Percentiles rank a stretch among this genome's conserved stretches.
Conservation (phyloP, 1,284 basidiomycete species). For the Boletus chippewaensis region DNA sequence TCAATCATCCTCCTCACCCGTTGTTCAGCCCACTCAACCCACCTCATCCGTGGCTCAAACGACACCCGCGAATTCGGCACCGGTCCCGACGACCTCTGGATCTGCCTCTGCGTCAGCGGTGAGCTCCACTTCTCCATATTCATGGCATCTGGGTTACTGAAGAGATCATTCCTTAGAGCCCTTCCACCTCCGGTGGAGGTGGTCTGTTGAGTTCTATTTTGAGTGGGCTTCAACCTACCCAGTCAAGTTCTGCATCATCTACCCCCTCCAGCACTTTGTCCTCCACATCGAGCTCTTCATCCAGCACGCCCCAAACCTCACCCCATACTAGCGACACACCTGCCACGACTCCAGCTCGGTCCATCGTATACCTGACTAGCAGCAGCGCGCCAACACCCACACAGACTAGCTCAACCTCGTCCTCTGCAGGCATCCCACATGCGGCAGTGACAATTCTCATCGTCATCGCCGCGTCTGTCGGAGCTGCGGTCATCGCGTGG, state of each 20-base stretch:
- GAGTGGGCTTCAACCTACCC: slow-evolving; percentile 14
- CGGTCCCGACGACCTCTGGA: slow-evolving; percentile 13
- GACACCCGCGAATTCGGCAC: slow-evolving; percentile 11
- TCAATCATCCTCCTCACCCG: slow-evolving; percentile 10
- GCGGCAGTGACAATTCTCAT: slow-evolving; percentile 67
- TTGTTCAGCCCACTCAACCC: slow-evolving; percentile 12
- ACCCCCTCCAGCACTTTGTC: slow-evolving; percentile 12
- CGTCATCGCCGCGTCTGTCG: slow-evolving; percentile 62
- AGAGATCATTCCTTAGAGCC: slow-evolving; percentile 10
- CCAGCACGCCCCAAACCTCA: slow-evolving; percentile 15
- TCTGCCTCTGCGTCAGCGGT: slow-evolving; percentile 21
- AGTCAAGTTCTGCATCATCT: slow-evolving; percentile 17
- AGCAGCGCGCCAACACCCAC: slow-evolving; percentile 20
- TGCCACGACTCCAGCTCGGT: slow-evolving; percentile 11
- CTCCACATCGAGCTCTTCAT: slow-evolving; percentile 15
- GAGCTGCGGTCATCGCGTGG: slow-evolving; percentile 67
- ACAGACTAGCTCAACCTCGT: slow-evolving; percentile 20
- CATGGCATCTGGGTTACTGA: slow-evolving; percentile 5
- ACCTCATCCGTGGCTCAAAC: slow-evolving; percentile 13
- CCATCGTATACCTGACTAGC: slow-evolving; percentile 17
- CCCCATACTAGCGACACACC: slow-evolving; percentile 4
- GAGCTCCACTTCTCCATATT: slow-evolving; percentile 7
- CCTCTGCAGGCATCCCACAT: slow-evolving; percentile 40
- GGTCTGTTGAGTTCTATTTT: slow-evolving; percentile 8
- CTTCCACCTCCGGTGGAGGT: slow-evolving; percentile 9